These are phyloP conservation scores for Russula lepida DNA, from an alignment of 768 basidiomycete genomes.

Conservation along the genomic window DNA sequence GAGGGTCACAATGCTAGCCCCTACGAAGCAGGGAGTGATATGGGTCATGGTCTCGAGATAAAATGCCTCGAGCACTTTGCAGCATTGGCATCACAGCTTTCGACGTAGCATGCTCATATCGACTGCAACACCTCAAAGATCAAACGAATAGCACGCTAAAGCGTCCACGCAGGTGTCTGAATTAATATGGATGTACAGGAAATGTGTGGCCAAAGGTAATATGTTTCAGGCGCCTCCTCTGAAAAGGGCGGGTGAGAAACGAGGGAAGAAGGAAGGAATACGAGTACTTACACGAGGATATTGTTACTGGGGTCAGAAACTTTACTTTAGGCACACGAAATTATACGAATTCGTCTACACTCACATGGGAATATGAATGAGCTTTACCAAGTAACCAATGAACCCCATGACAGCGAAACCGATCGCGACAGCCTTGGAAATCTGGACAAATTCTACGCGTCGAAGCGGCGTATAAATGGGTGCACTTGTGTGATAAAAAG, in stretches of 20 bases:
- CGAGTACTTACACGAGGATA: slow-evolving; percentile 81
- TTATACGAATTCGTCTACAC: slow-evolving; percentile 29
- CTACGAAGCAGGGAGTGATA: neutral
- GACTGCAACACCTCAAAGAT: neutral
- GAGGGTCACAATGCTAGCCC: neutral
- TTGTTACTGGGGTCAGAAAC: slow-evolving; percentile 61
- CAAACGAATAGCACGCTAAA: neutral
- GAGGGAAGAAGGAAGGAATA: neutral
- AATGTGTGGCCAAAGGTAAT: neutral
- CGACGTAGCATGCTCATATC: neutral
- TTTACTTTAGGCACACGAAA: slow-evolving; percentile 19
- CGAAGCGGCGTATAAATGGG: slow-evolving; percentile 1
- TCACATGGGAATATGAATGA: slow-evolving; percentile 97
- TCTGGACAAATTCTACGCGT: slow-evolving; percentile 78
- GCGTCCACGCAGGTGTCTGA: neutral
- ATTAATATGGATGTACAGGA: slow-evolving; percentile 16
- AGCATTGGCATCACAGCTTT: neutral
- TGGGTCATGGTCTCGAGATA: neutral
- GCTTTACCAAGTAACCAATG: slow-evolving; percentile 97
- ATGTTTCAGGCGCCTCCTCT: slow-evolving; percentile 66
- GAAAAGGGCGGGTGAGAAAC: slow-evolving; percentile 24
- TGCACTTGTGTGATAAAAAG: neutral
- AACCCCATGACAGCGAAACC: slow-evolving; percentile 99
- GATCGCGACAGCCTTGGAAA: slow-evolving; percentile 92
- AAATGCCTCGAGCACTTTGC: neutral